Percentiles rank a stretch among this genome's conserved stretches.
phyloP scores from a whole-genome alignment of 495 filamentous ascomycete species.

The Staphylotrichum tortipilum region DNA sequence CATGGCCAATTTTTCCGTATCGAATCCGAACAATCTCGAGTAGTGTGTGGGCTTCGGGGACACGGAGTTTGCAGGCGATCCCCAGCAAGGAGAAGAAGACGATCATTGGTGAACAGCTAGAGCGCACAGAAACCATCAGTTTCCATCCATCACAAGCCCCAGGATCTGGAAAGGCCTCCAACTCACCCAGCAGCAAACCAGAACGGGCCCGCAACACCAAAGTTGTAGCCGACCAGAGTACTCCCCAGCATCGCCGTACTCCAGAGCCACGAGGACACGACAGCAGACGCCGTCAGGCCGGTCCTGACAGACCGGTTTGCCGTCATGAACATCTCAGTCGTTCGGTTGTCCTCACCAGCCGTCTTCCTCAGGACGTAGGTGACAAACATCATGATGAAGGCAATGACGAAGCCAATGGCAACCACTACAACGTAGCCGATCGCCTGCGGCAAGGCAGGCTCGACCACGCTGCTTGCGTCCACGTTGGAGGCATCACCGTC shows the following conservation, averaged over 20 bases:
- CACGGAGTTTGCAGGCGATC: not conserved
- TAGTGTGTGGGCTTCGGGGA: not conserved
- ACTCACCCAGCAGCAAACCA: not conserved
- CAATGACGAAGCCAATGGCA: not conserved
- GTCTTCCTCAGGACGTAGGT: not conserved
- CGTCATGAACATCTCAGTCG: not conserved
- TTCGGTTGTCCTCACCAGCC: not conserved
- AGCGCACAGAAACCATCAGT: not conserved
- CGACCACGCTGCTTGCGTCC: not conserved
- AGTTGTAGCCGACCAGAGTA: not conserved
- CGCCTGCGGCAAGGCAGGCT: not conserved
- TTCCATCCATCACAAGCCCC: too few relatives aligned
- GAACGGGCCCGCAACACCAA: not conserved
- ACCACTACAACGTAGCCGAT: not conserved
- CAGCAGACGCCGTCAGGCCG: not conserved
- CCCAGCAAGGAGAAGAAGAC: not conserved
- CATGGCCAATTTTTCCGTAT: not conserved
- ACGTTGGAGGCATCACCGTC: not conserved
- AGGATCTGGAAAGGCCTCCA: too few relatives aligned
- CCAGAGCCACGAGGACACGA: not conserved
- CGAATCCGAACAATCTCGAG: not conserved
- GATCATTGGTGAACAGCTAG: not conserved
- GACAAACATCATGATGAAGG: not conserved
- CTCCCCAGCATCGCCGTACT: not conserved
- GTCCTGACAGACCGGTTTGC: not conserved